Base-by-base conservation (phyloP, 257 asterid species). In the Solanum neorickii region DNA sequence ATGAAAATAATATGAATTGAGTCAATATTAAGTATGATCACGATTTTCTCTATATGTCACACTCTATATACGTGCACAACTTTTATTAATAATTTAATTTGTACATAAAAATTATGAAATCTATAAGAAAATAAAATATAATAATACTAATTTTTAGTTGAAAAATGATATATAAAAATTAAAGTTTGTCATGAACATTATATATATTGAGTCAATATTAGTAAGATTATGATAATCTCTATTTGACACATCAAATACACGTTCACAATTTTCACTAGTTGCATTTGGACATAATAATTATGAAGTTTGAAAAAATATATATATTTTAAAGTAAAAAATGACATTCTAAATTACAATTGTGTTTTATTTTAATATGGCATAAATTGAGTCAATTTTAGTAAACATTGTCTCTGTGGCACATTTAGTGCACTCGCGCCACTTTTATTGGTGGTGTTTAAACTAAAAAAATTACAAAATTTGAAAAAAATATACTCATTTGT, bases 401-500 rank as follows among this genome's bases (percentile, higher is more conserved):
- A 52, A 52, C 18, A 52, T 56, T 18, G n/a, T 52, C n/a, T 18
- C 2, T 52, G n/a, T 6, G 62, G 62, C 56, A 47, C 56, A 47
- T 14, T 47, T 46, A 4, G 16, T 46, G 6, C 16, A 46, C 52
- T 12, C 15, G 52, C 52, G 12, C 52, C 52, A 46, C 16, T 46
- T 46, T 46, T 46, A 12, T 46, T 46, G 2, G 52, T 44, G 49
- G 49, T 44, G 4, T 46, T 46, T 46, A 14, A 12, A 12, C 0
- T 1, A 1, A 46, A 46, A 46, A 12, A 46, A 12, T 12, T 46
- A 2, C 15, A 12, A 46, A 46, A 46, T 46, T 46, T 46, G 52
- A 91, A 92, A 42, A 94, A 88, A 88, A 74, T 89, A 92, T 18
- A 90, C 35, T 33, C 5, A 33, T 33, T 92, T 0, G 93, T 87